Percentiles rank a stretch among this genome's conserved stretches.
Conservation (phyloP, 768 basidiomycete species). For the Suillus bovinus region DNA sequence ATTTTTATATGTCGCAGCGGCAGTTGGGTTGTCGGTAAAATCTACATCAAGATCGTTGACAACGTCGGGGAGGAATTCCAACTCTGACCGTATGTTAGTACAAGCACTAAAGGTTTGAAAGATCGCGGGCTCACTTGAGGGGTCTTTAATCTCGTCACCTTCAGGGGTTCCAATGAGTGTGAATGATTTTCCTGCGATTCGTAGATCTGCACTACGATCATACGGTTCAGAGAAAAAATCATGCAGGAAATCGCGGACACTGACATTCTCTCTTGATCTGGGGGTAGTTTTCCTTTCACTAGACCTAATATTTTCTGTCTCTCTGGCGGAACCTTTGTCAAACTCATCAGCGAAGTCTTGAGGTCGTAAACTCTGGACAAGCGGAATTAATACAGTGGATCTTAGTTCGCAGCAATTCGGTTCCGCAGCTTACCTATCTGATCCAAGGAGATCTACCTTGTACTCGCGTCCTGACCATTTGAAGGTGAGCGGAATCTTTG, state of each 20-base stretch:
- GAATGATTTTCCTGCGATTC: slow-evolving; percentile 71
- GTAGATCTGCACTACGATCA: slow-evolving; percentile 52
- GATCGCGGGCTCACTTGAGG: slow-evolving; percentile 47
- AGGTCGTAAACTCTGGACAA: slow-evolving; percentile 73
- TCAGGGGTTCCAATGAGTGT: slow-evolving; percentile 85
- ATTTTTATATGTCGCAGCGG: slow-evolving; percentile 60
- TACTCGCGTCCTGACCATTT: slow-evolving; percentile 72
- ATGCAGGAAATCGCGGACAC: slow-evolving; percentile 14
- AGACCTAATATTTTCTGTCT: slow-evolving; percentile 88
- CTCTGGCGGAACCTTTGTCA: slow-evolving; percentile 81
- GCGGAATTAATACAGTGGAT: background rate
- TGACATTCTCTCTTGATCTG: slow-evolving; percentile 69
- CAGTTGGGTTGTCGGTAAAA: slow-evolving; percentile 60
- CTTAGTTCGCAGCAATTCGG: background rate
- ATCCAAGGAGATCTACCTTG: slow-evolving; percentile 68
- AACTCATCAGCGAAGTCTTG: slow-evolving; percentile 59
- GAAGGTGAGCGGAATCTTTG: slow-evolving; percentile 67
- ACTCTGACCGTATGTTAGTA: slow-evolving; percentile 38
- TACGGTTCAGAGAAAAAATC: slow-evolving; percentile 11
- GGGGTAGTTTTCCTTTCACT: slow-evolving; percentile 79
- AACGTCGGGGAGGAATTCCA: slow-evolving; percentile 66
- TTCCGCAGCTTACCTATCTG: slow-evolving; percentile 58
- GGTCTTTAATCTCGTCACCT: slow-evolving; percentile 84
- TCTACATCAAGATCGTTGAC: slow-evolving; percentile 84
- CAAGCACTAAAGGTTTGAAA: slow-evolving; percentile 1